Evolutionary conservation across 164 flowering plant species (phyloP).

Genomic region (Berberis thunbergii): DNA sequence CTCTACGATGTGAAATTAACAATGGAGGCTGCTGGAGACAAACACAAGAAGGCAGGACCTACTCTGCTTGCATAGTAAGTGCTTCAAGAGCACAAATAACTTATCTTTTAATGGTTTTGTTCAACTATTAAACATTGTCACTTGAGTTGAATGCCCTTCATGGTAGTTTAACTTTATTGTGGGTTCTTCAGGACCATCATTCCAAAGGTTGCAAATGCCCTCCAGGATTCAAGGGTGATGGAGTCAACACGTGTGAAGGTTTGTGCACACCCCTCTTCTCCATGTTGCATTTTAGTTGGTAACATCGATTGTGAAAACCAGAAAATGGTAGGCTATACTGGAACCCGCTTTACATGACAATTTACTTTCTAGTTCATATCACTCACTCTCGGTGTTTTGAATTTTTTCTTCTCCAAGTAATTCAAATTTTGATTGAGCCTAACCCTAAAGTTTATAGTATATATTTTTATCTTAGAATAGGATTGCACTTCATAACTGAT

Average conservation of each 20-base stretch:
- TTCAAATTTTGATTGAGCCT: too few species aligned
- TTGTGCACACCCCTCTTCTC: background rate
- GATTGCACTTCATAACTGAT: too few species aligned
- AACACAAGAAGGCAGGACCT: conserved; percentile 50
- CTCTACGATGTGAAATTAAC: conserved; percentile 71
- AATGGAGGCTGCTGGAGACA: conserved; percentile 98
- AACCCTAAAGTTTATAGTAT: too few species aligned
- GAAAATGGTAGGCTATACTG: background rate
- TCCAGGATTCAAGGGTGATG: conserved; percentile 89
- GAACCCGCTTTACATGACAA: background rate
- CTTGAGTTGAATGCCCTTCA: too few species aligned
- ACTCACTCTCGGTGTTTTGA: too few species aligned
- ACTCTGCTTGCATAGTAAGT: conserved; percentile 83
- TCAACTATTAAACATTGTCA: too few species aligned
- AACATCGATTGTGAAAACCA: background rate
- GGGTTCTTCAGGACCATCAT: conserved; percentile 46
- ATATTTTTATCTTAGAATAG: too few species aligned
- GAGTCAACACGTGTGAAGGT: conserved; percentile 81
- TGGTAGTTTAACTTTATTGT: background rate
- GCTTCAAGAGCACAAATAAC: background rate
- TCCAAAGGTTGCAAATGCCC: conserved; percentile 82
- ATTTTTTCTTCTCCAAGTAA: too few species aligned
- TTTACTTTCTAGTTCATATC: too few species aligned
- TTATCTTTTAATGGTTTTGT: background rate
- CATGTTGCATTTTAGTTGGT: background rate